phyloP scores from a whole-genome alignment of 495 filamentous ascomycete species.

The Zalerion maritima region DNA sequence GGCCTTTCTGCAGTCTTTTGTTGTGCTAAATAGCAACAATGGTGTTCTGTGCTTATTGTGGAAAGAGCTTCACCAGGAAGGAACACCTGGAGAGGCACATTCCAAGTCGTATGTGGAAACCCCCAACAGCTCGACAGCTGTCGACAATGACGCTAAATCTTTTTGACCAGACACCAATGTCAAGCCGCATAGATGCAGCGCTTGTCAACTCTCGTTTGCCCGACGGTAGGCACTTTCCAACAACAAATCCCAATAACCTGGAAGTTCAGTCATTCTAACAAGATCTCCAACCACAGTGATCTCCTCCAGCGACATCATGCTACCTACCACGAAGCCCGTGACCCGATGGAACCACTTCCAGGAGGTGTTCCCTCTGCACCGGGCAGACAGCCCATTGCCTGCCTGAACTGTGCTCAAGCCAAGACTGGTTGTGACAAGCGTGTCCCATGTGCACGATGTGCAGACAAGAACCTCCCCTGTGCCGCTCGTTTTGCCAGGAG shows the following conservation, averaged over 20 bases:
- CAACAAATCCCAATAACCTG: constrained; percentile 1
- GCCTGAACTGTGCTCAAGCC: constrained; percentile 42
- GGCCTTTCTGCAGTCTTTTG: too few species aligned
- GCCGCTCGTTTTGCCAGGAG: constrained; percentile 40
- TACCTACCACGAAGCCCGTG: constrained; percentile 32
- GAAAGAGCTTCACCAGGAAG: neutral
- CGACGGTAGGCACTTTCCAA: constrained; percentile 31
- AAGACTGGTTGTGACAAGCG: constrained; percentile 57
- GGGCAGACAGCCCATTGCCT: constrained; percentile 37
- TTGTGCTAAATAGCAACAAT: too few species aligned
- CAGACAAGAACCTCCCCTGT: constrained; percentile 41
- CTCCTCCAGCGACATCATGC: constrained; percentile 43
- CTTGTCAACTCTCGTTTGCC: constrained; percentile 47
- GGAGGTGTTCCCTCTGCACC: constrained; percentile 21
- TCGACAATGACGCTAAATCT: too few species aligned
- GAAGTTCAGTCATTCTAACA: constrained; percentile 9
- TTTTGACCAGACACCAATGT: constrained; percentile 53
- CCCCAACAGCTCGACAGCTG: too few species aligned
- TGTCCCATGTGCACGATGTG: constrained; percentile 44
- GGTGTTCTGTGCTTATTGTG: neutral
- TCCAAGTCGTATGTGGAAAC: too few species aligned
- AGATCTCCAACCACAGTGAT: constrained; percentile 29
- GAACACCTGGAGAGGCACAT: constrained; percentile 1
- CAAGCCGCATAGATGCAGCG: constrained; percentile 45
- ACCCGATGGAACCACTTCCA: constrained; percentile 24